Evolutionary conservation across 139 green algal species (phyloP).

Genomic region (Chlamydomonas applanata): DNA sequence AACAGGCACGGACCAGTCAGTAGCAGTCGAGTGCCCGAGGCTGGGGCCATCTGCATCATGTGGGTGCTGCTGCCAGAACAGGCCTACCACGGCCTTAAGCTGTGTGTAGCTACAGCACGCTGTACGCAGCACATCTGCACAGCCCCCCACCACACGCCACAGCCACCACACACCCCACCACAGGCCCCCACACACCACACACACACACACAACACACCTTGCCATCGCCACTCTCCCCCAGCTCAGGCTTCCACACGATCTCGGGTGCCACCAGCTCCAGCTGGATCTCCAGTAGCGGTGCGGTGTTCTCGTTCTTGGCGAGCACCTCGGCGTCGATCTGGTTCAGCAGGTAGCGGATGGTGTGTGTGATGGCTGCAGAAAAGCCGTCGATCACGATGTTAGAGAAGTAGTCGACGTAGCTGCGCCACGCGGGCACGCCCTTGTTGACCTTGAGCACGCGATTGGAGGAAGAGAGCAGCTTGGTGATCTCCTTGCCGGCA

Average conservation of each 20-base stretch:
- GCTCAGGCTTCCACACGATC: constrained; percentile 81
- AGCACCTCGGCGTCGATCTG: constrained; percentile 76
- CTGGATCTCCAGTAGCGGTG: constrained; percentile 80
- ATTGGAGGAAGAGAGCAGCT: constrained; percentile 76
- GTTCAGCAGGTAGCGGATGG: constrained; percentile 46
- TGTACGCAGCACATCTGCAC: no score
- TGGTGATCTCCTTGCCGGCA: constrained; percentile 77
- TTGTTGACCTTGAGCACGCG: constrained; percentile 77
- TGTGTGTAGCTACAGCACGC: no score
- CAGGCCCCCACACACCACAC: no score
- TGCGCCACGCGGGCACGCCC: constrained; percentile 63
- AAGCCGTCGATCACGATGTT: constrained; percentile 85
- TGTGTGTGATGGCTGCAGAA: constrained; percentile 62
- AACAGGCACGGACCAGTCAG: neutral
- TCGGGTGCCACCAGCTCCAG: constrained; percentile 76
- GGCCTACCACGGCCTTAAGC: no score
- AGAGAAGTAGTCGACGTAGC: constrained; percentile 81
- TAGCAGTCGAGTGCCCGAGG: neutral
- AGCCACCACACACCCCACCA: no score
- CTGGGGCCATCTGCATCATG: no score
- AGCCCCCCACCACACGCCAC: no score
- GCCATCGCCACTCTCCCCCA: constrained; percentile 43
- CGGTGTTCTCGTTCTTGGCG: constrained; percentile 48
- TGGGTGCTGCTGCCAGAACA: no score
- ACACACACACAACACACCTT: no score